Evolutionary conservation across 345 rosid genomes (phyloP).

Genomic region (Euphorbia lathyris): DNA sequence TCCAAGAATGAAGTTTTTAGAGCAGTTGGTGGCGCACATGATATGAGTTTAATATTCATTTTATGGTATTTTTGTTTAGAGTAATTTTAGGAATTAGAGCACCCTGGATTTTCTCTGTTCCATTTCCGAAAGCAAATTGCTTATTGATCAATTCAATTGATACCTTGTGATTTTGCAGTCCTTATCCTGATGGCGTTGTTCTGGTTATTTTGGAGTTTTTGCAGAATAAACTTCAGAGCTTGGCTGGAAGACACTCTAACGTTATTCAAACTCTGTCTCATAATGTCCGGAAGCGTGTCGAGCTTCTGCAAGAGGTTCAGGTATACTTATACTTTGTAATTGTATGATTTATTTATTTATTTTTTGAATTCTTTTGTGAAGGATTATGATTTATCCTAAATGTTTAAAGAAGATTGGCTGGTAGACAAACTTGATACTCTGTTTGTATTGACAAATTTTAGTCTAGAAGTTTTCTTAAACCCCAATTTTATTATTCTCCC

Average conservation of each 20-base stretch:
- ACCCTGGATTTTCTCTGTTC: background rate
- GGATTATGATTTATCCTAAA: too few relatives aligned
- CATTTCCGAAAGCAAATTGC: background rate
- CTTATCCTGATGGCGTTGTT: background rate
- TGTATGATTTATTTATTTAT: background rate
- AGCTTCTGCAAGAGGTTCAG: slow-evolving; percentile 21
- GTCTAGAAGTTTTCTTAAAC: too few relatives aligned
- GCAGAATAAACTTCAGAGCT: slow-evolving; percentile 76
- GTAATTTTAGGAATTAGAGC: too few relatives aligned
- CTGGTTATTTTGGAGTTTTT: background rate
- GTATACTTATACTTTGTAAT: background rate
- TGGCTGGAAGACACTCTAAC: slow-evolving; percentile 82
- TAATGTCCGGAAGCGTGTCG: slow-evolving; percentile 9
- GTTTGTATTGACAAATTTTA: too few relatives aligned
- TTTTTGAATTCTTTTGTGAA: background rate
- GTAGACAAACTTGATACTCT: too few relatives aligned
- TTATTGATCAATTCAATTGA: background rate
- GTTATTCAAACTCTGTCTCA: slow-evolving; percentile 64
- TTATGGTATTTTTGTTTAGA: background rate
- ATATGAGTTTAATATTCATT: background rate
- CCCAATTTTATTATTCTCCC: too few relatives aligned
- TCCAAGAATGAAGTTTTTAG: background rate
- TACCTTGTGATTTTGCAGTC: background rate
- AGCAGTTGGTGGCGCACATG: background rate
- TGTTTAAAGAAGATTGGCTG: too few relatives aligned